phyloP scores from a whole-genome alignment of 495 filamentous ascomycete genomes.

The Xylaria longipes region DNA sequence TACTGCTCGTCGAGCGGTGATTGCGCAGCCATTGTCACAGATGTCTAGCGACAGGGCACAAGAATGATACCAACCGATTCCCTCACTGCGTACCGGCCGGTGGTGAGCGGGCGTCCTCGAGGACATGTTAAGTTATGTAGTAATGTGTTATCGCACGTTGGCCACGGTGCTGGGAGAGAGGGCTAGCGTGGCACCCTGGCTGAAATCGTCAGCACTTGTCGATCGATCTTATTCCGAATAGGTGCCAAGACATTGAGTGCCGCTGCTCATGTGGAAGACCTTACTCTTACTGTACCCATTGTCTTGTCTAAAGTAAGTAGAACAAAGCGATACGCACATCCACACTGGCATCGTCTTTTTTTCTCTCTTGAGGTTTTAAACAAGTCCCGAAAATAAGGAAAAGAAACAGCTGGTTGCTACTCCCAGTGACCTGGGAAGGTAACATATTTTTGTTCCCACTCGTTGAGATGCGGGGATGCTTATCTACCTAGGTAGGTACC shows the following conservation, averaged over 20 bases:
- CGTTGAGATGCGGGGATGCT: too few relatives aligned
- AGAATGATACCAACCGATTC: not conserved
- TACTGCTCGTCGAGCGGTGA: conserved; percentile 3
- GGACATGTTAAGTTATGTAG: not conserved
- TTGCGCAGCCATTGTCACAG: conserved; percentile 9
- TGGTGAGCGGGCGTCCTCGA: not conserved
- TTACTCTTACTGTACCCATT: not conserved
- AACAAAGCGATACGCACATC: not conserved
- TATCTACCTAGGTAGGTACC: too few relatives aligned
- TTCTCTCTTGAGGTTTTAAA: too few relatives aligned
- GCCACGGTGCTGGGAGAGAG: not conserved
- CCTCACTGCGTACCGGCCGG: not conserved
- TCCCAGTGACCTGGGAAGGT: too few relatives aligned
- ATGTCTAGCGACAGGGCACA: not conserved
- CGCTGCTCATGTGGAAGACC: not conserved
- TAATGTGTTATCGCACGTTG: not conserved
- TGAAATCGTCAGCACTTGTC: not conserved
- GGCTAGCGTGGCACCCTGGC: not conserved
- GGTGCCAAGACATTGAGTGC: not conserved
- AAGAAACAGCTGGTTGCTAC: too few relatives aligned
- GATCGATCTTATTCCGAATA: not conserved
- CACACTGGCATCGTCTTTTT: not conserved
- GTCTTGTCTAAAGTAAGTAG: not conserved
- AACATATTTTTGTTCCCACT: too few relatives aligned
- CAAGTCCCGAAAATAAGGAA: too few relatives aligned